Conservation (phyloP, 176 grass and related monocot genomes). For the Juncus inflexus region DNA sequence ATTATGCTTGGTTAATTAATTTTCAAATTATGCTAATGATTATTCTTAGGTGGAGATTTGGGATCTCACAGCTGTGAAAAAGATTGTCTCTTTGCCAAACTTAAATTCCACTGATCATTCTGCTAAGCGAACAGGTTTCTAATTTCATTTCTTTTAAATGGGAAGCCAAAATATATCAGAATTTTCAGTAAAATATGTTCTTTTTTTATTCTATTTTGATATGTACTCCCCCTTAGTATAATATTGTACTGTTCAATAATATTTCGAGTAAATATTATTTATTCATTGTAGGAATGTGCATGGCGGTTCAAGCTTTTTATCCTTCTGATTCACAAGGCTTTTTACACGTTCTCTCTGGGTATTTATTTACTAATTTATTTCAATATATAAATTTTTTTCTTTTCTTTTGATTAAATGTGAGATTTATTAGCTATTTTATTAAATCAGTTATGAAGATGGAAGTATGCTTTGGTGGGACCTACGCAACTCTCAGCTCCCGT, state of each 20-base stretch:
- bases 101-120: constrained; percentile 29
- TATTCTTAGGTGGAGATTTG: constrained; percentile 75
- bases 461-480: constrained; percentile 98
- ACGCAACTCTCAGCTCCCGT: constrained; percentile 54
- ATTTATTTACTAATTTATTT: constrained; percentile 15
- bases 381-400: neutral
- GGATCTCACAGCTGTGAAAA: constrained; percentile 59
- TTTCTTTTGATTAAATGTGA: neutral
- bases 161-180: neutral
- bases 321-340: constrained; percentile 42
- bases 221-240: neutral
- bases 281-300: constrained; percentile 72
- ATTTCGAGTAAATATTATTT: constrained; percentile 7
- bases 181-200: neutral
- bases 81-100: constrained; percentile 56
- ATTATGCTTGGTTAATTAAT: constrained; percentile 30
- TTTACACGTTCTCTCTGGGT: constrained; percentile 90
- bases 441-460: constrained; percentile 91
- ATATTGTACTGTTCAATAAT: constrained; percentile 1
- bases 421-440: constrained; percentile 2
- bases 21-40: constrained; percentile 16
- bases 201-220: neutral
- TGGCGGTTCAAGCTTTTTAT: constrained; percentile 89
- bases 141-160: neutral
- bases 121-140: constrained; percentile 67